Base-by-base conservation (phyloP, 2,329 filamentous ascomycete genomes). In the Biscogniauxia marginata region DNA sequence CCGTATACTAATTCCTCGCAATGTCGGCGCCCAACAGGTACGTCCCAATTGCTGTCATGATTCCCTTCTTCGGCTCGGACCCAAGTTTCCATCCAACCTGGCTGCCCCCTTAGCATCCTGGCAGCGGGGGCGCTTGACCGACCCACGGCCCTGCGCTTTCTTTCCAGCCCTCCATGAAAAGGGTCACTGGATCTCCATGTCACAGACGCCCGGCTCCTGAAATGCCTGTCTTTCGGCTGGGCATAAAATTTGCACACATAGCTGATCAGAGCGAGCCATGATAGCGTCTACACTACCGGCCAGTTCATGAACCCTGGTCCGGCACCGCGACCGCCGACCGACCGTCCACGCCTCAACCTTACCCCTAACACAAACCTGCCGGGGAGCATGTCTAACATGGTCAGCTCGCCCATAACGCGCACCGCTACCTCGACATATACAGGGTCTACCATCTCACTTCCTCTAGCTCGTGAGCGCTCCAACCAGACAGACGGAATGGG, bases 261-360 rank as follows among this genome's bases (percentile, higher is more conserved):
- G 56, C 64, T 65, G 56, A 70, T 56, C 52, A 69, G 68, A 64
- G 58, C 59, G 58, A 63, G 66, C 59, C 51, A 62, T 55, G 67
- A 59, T 67, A 86, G 82, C 70, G 74, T 82, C 66, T 87, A 86
- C 70, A 76, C 82, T 45, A 77, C 79, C 63, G 83, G 80, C 67
- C 84, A 86, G 74, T 98, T 98, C 78, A 96, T 98, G 90, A 98
- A 98, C 75, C 92, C 95, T 60, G 92, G 95, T 63, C 93, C 95
- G 66, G 93, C 95, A 65, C 95, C 95, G 63, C 88, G 90, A 68
- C 93, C 95, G 59, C 95, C 93, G 19, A 87, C 84, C 58, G 90
- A 95, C 70, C 86, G 90, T 67, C 90, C 92, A 59, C 88, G 90
- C 70, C 84, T 96, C 64, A 87, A 87, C 67, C 82, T 96, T 58